phyloP scores from a whole-genome alignment of 305 asterid species.

The Coffea humblotiana region DNA sequence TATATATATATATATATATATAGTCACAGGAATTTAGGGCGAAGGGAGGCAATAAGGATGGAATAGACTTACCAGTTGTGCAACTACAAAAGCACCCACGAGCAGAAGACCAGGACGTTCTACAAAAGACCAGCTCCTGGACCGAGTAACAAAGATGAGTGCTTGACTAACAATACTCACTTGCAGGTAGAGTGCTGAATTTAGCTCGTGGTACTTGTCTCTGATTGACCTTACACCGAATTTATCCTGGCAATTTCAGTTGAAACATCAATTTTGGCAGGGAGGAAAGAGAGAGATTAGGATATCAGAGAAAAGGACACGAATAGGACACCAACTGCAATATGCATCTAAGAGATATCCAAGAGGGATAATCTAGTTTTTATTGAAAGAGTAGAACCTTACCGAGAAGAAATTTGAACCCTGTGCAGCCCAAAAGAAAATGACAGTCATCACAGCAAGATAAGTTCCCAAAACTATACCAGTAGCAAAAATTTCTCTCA shows the following conservation, averaged over 20 bases:
- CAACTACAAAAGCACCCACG: constrained; percentile 54
- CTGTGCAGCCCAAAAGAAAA: constrained; percentile 60
- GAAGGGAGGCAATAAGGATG: not conserved
- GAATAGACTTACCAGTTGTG: constrained; percentile 60
- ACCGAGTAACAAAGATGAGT: constrained; percentile 81
- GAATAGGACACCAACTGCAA: not conserved
- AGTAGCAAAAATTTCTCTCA: constrained; percentile 66
- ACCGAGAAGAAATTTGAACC: constrained; percentile 60
- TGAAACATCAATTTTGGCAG: not conserved
- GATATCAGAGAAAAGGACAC: not conserved
- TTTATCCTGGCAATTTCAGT: constrained; percentile 26
- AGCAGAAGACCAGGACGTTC: constrained; percentile 90
- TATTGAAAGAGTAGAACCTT: constrained; percentile 11
- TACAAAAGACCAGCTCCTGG: constrained; percentile 75
- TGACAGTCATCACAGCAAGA: constrained; percentile 71
- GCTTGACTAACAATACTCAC: constrained; percentile 95
- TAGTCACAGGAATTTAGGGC: not conserved
- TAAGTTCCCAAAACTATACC: constrained; percentile 70
- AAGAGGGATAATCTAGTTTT: not conserved
- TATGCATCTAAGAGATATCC: not conserved
- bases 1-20: too few species aligned
- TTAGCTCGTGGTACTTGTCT: constrained; percentile 39
- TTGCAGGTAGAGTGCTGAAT: constrained; percentile 80
- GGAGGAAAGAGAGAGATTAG: not conserved
- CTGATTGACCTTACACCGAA: constrained; percentile 42